Evolutionary conservation across 371 early-diverging fungal species (phyloP).

Genomic region (Apophysomyces ossiformis): DNA sequence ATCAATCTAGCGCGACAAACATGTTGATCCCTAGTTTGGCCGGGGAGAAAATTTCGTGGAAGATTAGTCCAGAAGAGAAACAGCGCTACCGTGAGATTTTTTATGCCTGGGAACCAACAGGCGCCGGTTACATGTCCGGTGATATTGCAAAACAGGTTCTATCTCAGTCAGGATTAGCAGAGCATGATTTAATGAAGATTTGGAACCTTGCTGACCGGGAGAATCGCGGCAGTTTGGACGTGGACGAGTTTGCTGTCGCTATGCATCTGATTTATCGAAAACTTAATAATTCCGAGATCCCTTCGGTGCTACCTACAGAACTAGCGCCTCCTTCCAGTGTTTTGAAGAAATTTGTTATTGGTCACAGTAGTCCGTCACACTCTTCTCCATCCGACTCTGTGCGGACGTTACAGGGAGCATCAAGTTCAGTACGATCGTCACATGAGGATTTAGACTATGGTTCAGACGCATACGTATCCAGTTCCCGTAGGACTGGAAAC

Average conservation of each 20-base stretch:
- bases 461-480: slow-evolving; percentile 56
- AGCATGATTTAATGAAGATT: slow-evolving; percentile 49
- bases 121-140: slow-evolving; percentile 79
- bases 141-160: slow-evolving; percentile 86
- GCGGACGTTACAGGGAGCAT: neutral
- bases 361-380: slow-evolving; percentile 29
- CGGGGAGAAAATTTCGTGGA: slow-evolving; percentile 63
- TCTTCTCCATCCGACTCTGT: slow-evolving; percentile 19
- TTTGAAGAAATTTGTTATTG: slow-evolving; percentile 62
- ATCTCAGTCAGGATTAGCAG: slow-evolving; percentile 43
- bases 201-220: slow-evolving; percentile 55
- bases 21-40: slow-evolving; percentile 32
- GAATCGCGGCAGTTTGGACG: slow-evolving; percentile 51
- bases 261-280: slow-evolving; percentile 72
- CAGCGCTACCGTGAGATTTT: slow-evolving; percentile 84
- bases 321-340: slow-evolving; percentile 79
- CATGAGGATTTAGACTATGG: slow-evolving; percentile 31
- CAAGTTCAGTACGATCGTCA: slow-evolving; percentile 12
- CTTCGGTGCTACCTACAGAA: slow-evolving; percentile 75
- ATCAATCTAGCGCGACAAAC: slow-evolving; percentile 42
- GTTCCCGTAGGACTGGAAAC: slow-evolving; percentile 47
- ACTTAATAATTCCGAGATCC: slow-evolving; percentile 78
- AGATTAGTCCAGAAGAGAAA: slow-evolving; percentile 80
- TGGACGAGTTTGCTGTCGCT: slow-evolving; percentile 57
- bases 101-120: slow-evolving; percentile 82